phyloP scores from a whole-genome alignment of 805 yeast species.

The Candida ipomoeae region DNA sequence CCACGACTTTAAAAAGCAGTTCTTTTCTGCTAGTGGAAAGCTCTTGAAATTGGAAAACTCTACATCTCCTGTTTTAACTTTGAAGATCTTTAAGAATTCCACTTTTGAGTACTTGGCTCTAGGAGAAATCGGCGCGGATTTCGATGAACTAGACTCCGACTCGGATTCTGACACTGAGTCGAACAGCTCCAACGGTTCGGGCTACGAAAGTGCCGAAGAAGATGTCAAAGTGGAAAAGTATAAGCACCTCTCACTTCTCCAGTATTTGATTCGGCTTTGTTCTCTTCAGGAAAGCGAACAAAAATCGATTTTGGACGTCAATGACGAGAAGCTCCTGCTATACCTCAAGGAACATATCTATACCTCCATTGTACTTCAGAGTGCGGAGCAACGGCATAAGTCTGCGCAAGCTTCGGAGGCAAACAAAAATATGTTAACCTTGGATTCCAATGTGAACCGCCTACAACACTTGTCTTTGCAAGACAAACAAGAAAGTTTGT shows the following conservation, averaged over 20 bases:
- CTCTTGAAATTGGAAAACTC: constrained; percentile 59
- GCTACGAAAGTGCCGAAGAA: constrained; percentile 9
- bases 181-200: constrained; percentile 15
- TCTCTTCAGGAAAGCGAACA: constrained; percentile 61
- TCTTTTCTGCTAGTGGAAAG: constrained; percentile 68
- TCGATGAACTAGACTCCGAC: constrained; percentile 10
- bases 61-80: constrained; percentile 60
- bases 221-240: constrained; percentile 10
- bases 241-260: constrained; percentile 53
- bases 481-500: constrained; percentile 4
- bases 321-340: constrained; percentile 62
- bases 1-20: constrained; percentile 45
- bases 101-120: constrained; percentile 21
- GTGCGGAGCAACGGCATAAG: constrained; percentile 13
- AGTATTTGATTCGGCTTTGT: constrained; percentile 56
- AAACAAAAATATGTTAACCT: constrained; percentile 17
- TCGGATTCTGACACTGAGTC: constrained; percentile 23
- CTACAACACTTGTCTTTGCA: constrained; percentile 26
- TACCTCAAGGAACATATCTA: constrained; percentile 56
- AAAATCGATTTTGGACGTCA: constrained; percentile 45
- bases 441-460: constrained; percentile 33
- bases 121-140: constrained; percentile 17
- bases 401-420: constrained; percentile 10
- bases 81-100: constrained; percentile 37
- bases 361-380: constrained; percentile 19